phyloP scores from a whole-genome alignment of 306 rosid species.

The Pyrus bretschneideri region DNA sequence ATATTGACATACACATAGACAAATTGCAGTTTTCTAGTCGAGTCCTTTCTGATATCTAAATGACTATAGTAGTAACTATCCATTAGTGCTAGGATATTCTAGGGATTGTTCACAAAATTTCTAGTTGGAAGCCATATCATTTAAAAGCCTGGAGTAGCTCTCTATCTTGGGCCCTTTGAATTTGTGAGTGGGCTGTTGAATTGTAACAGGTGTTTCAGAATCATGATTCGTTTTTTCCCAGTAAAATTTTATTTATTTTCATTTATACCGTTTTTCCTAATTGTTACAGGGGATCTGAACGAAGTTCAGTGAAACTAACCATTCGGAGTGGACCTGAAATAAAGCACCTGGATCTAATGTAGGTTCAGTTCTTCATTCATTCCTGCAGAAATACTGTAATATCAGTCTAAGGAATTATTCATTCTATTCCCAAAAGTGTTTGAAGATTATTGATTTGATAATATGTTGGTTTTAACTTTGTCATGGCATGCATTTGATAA shows the following conservation, averaged over 20 bases:
- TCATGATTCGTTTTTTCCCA: neutral
- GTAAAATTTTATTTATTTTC: conserved; percentile 1
- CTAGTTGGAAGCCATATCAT: neutral
- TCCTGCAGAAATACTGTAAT: neutral
- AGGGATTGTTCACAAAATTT: neutral
- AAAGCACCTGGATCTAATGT: conserved; percentile 62
- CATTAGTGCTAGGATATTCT: neutral
- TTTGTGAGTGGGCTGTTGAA: neutral
- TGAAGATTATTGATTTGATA: neutral
- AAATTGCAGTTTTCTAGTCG: neutral
- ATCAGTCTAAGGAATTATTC: neutral
- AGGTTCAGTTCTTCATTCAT: conserved; percentile 21
- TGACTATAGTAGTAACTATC: neutral
- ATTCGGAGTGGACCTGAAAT: conserved; percentile 66
- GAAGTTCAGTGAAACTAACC: conserved; percentile 77
- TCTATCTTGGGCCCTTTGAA: neutral
- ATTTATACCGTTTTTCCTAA: conserved; percentile 23
- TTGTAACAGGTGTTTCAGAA: neutral
- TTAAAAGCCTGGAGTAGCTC: neutral
- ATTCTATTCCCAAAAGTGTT: neutral
- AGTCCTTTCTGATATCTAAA: neutral
- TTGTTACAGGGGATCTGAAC: conserved; percentile 79
- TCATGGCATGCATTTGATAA: neutral
- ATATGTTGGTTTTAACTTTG: neutral
- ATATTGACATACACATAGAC: neutral